Base-by-base conservation (phyloP, 768 basidiomycete species). In the Mycena filopes region DNA sequence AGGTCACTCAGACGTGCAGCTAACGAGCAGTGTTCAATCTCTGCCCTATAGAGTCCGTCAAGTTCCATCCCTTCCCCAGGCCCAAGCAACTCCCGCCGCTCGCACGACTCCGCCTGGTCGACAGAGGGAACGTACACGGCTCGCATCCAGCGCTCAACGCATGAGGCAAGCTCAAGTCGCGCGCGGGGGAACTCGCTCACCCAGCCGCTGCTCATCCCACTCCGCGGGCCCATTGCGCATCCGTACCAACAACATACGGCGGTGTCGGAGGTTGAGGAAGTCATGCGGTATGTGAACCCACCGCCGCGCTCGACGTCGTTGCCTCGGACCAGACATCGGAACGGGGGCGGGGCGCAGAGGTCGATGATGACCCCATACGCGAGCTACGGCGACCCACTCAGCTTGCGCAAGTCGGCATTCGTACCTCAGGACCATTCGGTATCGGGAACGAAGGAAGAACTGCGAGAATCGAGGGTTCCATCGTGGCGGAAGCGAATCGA, bases 61-160 rank as follows among this genome's bases (percentile, higher is more conserved):
- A n/a, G n/a, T 23, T 33, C 48, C 4, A 26, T 43, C 40, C 43
- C 48, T 11, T 63, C 62, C 28, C 36, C 36, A 11, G 5, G 36
- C 36, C 15, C 36, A 15, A 63, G 4, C 3, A 55, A 18, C 25
- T 38, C 56, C 10, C 63, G 63, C n/a, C 46, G 45, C 23, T 66
- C 65, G 15, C 53, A 66, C 58, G 65, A 66, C 48, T 50, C 58
- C 13, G 31, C 41, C 41, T 66, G 59, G 58, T 66, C 65, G 40
- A 60, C 45, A 5, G 58, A 66, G 28, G 59, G 65, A 20, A 66
- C 65, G 28, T 66, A 66, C 46, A 60, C 65, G 23, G n/a, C n/a
- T n/a, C 59, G 59, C 29, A 55, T 47, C 13, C 51, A 60, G 36
- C 58, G 58, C 12, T 47, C 64, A 0, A 48, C 48, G 20, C 38